phyloP scores from a whole-genome alignment of 768 basidiomycete genomes.

The Wakefieldia striispora region DNA sequence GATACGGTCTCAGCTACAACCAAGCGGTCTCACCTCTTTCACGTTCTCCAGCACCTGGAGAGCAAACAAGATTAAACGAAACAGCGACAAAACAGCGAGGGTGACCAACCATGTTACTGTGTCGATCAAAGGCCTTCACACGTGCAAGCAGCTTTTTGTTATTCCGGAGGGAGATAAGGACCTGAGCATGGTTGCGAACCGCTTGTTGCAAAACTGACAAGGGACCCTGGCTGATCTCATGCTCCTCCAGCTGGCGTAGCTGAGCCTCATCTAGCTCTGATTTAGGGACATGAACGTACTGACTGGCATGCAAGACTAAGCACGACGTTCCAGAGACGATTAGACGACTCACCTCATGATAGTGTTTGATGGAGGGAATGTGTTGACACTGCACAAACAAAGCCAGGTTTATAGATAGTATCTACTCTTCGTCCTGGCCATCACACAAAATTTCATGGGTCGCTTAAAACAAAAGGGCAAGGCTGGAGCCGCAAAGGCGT shows the following conservation, averaged over 20 bases:
- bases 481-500: conserved; percentile 89
- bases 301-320: conserved; percentile 47
- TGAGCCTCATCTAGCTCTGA: conserved; percentile 98
- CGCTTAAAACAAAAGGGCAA: conserved; percentile 82
- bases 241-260: conserved; percentile 93
- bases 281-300: conserved; percentile 95
- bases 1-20: neutral
- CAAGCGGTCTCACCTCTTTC: conserved; percentile 69
- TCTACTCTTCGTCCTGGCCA: neutral
- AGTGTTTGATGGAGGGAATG: conserved; percentile 10
- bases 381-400: conserved; percentile 35
- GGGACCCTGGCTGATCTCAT: conserved; percentile 98
- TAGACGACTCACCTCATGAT: conserved; percentile 33
- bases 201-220: conserved; percentile 95
- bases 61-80: conserved; percentile 8
- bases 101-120: conserved; percentile 90
- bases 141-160: conserved; percentile 96
- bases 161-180: conserved; percentile 94
- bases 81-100: neutral
- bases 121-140: conserved; percentile 98
- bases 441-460: conserved; percentile 49
- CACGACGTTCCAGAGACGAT: conserved; percentile 1
- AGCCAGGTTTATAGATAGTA: neutral
- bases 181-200: conserved; percentile 96
- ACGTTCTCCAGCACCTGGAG: conserved; percentile 94